Evolutionary conservation across 495 filamentous ascomycete genomes (phyloP).

Genomic region (Xeromyces bisporus): DNA sequence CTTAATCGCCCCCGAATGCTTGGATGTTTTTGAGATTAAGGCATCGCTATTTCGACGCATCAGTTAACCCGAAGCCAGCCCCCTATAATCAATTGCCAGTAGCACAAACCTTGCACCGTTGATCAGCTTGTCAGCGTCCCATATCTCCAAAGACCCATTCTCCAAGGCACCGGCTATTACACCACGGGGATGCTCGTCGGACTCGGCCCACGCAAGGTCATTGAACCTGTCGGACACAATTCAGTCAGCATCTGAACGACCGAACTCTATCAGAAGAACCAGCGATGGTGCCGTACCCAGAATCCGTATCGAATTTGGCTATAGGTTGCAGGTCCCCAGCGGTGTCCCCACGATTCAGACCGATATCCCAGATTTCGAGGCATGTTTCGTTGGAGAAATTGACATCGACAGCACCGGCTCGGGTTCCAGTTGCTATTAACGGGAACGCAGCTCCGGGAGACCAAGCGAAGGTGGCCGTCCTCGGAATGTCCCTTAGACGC

Average conservation of each 20-base stretch:
- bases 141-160: constrained; percentile 88
- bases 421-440: constrained; percentile 84
- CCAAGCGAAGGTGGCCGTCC: constrained; percentile 96
- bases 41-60: constrained; percentile 41
- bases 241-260: constrained; percentile 3
- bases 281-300: constrained; percentile 42
- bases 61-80: constrained; percentile 5
- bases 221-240: constrained; percentile 52
- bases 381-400: constrained; percentile 97
- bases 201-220: constrained; percentile 84
- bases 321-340: constrained; percentile 72
- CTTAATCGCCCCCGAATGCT: constrained; percentile 87
- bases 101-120: constrained; percentile 34
- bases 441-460: constrained; percentile 59
- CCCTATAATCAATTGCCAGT: constrained; percentile 6
- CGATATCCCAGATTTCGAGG: constrained; percentile 91
- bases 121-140: constrained; percentile 81
- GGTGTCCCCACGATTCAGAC: constrained; percentile 52
- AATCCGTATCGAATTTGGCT: constrained; percentile 71
- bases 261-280: not conserved
- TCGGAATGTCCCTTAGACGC: constrained; percentile 80
- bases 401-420: constrained; percentile 85
- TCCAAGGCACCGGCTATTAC: constrained; percentile 92
- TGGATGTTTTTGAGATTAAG: constrained; percentile 71
- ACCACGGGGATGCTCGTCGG: constrained; percentile 57